phyloP scores from a whole-genome alignment of 2,329 filamentous ascomycete genomes.

The Raffaelea ambrosiae region DNA sequence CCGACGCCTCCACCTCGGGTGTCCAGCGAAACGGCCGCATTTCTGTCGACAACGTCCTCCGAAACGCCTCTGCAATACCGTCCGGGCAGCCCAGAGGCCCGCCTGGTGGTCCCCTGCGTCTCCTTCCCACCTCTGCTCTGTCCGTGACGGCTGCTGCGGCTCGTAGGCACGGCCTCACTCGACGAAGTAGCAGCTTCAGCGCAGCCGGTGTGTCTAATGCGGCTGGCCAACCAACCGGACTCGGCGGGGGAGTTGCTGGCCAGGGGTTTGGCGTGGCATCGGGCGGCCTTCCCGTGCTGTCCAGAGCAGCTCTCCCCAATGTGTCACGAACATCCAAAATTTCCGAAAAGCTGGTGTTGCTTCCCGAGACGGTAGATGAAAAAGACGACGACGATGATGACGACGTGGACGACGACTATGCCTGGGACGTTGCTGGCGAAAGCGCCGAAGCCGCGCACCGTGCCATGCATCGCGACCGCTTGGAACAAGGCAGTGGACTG shows the following conservation, averaged over 20 bases:
- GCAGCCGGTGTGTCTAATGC: constrained; percentile 21
- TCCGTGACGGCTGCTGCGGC: constrained; percentile 5
- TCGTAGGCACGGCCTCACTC: constrained; percentile 6
- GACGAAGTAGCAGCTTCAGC: constrained; percentile 14
- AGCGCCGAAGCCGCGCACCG: constrained; percentile 47
- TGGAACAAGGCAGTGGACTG: constrained; percentile 24
- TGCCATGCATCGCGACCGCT: constrained; percentile 22
- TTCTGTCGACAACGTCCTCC: constrained; percentile 87
- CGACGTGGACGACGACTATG: constrained; percentile 39
- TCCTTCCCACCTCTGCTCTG: constrained; percentile 2
- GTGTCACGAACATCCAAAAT: constrained; percentile 83
- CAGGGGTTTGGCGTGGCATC: no score
- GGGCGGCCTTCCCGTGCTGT: no score
- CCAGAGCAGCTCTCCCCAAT: constrained; percentile 17
- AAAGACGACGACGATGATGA: constrained; percentile 49
- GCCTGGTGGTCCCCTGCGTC: constrained; percentile 44
- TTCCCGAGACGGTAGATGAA: constrained; percentile 70
- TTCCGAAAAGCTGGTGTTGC: constrained; percentile 90
- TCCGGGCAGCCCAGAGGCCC: constrained; percentile 81
- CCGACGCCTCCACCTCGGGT: constrained; percentile 8
- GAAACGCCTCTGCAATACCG: constrained; percentile 89
- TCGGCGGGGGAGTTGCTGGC: not conserved
- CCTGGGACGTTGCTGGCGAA: constrained; percentile 33
- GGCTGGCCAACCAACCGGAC: not conserved
- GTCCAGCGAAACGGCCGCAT: constrained; percentile 49